Percentiles rank a stretch among this genome's conserved stretches.
Conservation (phyloP, 1,284 basidiomycete genomes). For the Pseudozyma tsukubaensis region DNA sequence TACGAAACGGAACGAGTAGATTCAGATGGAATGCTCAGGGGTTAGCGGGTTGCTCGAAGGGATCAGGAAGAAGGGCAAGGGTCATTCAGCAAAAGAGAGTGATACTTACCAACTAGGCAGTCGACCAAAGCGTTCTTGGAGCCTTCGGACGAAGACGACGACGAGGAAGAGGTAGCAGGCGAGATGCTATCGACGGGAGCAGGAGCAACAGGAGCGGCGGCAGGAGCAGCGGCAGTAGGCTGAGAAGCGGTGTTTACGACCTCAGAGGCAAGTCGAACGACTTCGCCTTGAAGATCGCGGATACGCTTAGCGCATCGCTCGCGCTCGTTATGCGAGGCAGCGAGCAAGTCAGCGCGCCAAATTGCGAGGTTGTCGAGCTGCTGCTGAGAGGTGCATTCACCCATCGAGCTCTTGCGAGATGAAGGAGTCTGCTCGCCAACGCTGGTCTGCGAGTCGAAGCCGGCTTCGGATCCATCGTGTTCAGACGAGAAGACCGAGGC, state of each 20-base stretch:
- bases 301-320: conserved; percentile 41
- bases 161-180: conserved; percentile 29
- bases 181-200: conserved; percentile 24
- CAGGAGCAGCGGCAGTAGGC: conserved; percentile 1
- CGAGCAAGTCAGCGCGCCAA: conserved; percentile 36
- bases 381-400: conserved; percentile 17
- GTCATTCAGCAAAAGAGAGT: neutral
- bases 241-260: conserved; percentile 21
- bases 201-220: conserved; percentile 4
- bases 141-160: conserved; percentile 23
- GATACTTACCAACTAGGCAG: conserved; percentile 59
- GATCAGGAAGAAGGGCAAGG: neutral
- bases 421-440: conserved; percentile 36
- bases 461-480: conserved; percentile 23
- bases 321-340: conserved; percentile 20
- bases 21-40: conserved; percentile 1
- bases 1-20: conserved; percentile 5
- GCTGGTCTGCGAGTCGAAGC: conserved; percentile 38
- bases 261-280: conserved; percentile 36
- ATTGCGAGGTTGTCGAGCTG: conserved; percentile 29
- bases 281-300: conserved; percentile 33
- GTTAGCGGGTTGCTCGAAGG: conserved; percentile 14
- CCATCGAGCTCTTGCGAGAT: conserved; percentile 41
- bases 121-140: conserved; percentile 55
- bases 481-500: conserved; percentile 52